These are phyloP conservation scores for Cicer bijugum DNA, from an alignment of 306 rosid species.

Conservation along the genomic window DNA sequence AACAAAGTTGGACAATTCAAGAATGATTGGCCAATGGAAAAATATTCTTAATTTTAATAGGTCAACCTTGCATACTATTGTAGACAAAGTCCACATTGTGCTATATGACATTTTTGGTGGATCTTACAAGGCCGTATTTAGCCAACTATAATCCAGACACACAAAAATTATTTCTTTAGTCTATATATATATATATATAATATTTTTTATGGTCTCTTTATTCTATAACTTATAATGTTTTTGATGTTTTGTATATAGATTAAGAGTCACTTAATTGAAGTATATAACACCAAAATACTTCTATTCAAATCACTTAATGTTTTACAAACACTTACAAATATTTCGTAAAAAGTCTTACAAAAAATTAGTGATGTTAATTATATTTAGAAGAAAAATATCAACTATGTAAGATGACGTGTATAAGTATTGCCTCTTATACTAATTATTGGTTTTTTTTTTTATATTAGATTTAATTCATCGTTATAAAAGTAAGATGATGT, in stretches of 20 bases:
- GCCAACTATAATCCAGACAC: slow-evolving; percentile 41
- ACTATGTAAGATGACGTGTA: no score
- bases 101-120: slow-evolving; percentile 42
- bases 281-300: neutral
- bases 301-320: no score
- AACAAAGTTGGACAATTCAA: slow-evolving; percentile 32
- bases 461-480: no score
- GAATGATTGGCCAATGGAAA: slow-evolving; percentile 32
- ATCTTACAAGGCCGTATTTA: slow-evolving; percentile 40
- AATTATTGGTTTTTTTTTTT: no score
- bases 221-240: neutral
- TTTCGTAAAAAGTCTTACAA: neutral
- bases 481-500: no score
- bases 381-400: neutral
- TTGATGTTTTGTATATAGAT: neutral
- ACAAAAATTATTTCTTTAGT: neutral
- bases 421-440: no score
- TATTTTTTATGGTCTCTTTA: neutral
- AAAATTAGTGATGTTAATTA: neutral
- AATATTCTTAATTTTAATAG: slow-evolving; percentile 20
- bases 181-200: neutral
- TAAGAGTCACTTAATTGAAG: neutral
- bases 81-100: slow-evolving; percentile 47
- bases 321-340: no score
- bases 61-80: slow-evolving; percentile 43